Evolutionary conservation across 305 asterid species (phyloP).

Genomic region (Rubia tinctorum): DNA sequence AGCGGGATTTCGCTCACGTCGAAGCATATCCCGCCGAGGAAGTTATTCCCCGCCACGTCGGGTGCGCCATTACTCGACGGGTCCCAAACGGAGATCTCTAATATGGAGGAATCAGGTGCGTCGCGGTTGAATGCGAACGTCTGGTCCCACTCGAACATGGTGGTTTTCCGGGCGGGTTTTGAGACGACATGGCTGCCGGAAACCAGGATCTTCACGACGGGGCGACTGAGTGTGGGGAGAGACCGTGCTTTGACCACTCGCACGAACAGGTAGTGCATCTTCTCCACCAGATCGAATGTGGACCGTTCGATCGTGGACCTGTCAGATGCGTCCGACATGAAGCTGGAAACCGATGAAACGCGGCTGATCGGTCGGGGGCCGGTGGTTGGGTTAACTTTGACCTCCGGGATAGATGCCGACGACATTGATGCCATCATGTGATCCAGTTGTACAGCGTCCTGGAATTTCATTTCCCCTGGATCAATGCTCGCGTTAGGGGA

Average conservation of each 20-base stretch:
- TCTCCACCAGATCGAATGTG: conserved; percentile 80
- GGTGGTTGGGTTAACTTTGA: conserved; percentile 34
- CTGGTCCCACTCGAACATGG: conserved; percentile 73
- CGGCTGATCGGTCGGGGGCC: conserved; percentile 67
- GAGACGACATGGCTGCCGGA: conserved; percentile 66
- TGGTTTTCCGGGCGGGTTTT: conserved; percentile 65
- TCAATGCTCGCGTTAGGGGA: conserved; percentile 17
- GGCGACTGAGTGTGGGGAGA: conserved; percentile 64
- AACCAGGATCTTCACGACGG: conserved; percentile 64
- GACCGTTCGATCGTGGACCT: conserved; percentile 50
- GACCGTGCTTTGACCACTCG: conserved; percentile 74
- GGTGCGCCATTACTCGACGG: too few relatives aligned
- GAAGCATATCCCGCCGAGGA: conserved; percentile 85
- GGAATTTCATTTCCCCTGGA: conserved; percentile 22
- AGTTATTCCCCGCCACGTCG: conserved; percentile 48
- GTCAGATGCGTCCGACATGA: conserved; percentile 59
- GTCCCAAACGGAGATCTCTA: conserved; percentile 85
- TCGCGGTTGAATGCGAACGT: conserved; percentile 70
- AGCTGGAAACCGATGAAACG: conserved; percentile 68
- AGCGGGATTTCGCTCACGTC: conserved; percentile 81
- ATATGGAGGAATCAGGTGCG: conserved; percentile 51
- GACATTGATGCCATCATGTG: conserved; percentile 47
- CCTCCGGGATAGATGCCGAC: conserved; percentile 36
- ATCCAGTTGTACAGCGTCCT: conserved; percentile 20
- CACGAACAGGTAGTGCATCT: conserved; percentile 79